Conservation (phyloP, 2,329 filamentous ascomycete genomes). For the Coniochaeta ligniaria region DNA sequence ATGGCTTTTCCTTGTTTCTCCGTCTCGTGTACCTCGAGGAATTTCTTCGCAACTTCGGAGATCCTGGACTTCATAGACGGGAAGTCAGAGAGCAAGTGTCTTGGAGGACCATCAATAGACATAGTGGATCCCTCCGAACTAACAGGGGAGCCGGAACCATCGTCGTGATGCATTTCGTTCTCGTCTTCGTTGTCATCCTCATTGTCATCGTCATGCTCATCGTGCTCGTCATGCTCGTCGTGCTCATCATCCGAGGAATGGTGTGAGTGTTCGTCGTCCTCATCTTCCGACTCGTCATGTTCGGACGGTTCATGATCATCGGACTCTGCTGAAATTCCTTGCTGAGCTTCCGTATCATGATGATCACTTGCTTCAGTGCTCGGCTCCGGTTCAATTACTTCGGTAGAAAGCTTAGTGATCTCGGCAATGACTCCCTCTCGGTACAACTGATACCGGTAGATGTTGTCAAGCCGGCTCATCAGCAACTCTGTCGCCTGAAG, state of each 20-base stretch:
- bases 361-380: slow-evolving; percentile 19
- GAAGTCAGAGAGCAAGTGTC: slow-evolving; percentile 35
- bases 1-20: slow-evolving; percentile 64
- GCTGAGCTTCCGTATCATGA: slow-evolving; percentile 17
- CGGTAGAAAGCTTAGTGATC: slow-evolving; percentile 69
- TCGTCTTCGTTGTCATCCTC: slow-evolving; percentile 46
- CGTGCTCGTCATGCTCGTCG: slow-evolving; percentile 42
- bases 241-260: slow-evolving; percentile 46
- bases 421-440: slow-evolving; percentile 93
- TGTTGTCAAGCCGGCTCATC: slow-evolving; percentile 71
- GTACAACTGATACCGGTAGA: slow-evolving; percentile 95
- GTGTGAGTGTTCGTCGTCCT: slow-evolving; percentile 32
- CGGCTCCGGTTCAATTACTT: slow-evolving; percentile 29
- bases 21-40: slow-evolving; percentile 76
- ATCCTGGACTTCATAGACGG: slow-evolving; percentile 66
- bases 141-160: slow-evolving; percentile 58
- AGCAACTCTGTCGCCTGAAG: slow-evolving; percentile 86
- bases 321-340: slow-evolving; percentile 19
- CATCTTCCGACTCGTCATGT: slow-evolving; percentile 20
- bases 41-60: slow-evolving; percentile 68
- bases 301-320: slow-evolving; percentile 10
- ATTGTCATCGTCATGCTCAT: slow-evolving; percentile 47
- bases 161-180: slow-evolving; percentile 38
- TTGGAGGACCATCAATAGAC: slow-evolving; percentile 49
- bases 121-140: slow-evolving; percentile 62